Base-by-base conservation (phyloP, 305 asterid genomes). In the Stenogyne calaminthoides region DNA sequence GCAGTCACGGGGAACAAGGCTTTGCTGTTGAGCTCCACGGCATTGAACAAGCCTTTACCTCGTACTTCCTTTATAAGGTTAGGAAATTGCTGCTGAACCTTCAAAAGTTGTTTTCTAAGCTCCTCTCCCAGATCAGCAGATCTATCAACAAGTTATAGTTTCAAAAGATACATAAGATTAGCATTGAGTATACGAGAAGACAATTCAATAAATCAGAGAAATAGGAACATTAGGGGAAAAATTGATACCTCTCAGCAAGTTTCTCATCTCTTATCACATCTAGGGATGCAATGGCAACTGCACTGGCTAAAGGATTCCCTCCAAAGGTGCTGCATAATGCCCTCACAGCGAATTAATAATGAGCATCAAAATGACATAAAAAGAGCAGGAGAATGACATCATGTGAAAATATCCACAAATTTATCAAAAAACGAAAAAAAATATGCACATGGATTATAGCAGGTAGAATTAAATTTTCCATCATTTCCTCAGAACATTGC, bases 241-340 rank as follows among this genome's bases (percentile, higher is more conserved):
- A 19, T 71, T 9, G 39, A 67, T 83, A 94, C 99, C 99, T 95
- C 79, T 90, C 96, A 14, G 91, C 89, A 67, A 94, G 92, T 76
- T 67, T 82, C 81, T 94, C 99, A 15, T 94, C 95, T 71, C 75
- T 78, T 73, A 94, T 83, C 81, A 94, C 98, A 40, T 92, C 93
- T 14, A 94, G 76, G 6, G 99, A 90, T 61, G 98, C 96, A 83
- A 92, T 83, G 77, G 96, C 97, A 79, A 95, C 97, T 71, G 99
- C 98, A 77, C 96, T 90, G 22, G 97, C 96, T 89, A 92, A 84
- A 36, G 99, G 98, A 68, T 95, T 95, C 49, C 99, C 99, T 40
- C 99, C 99, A 60, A 95, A 95, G 40, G 98, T 95, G 89, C 99
- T 95, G 87, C 72, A 76, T 11, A 61, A 64, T 47, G 66, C 20